phyloP scores from a whole-genome alignment of 345 rosid genomes.

The Eucalyptus dawsonii region DNA sequence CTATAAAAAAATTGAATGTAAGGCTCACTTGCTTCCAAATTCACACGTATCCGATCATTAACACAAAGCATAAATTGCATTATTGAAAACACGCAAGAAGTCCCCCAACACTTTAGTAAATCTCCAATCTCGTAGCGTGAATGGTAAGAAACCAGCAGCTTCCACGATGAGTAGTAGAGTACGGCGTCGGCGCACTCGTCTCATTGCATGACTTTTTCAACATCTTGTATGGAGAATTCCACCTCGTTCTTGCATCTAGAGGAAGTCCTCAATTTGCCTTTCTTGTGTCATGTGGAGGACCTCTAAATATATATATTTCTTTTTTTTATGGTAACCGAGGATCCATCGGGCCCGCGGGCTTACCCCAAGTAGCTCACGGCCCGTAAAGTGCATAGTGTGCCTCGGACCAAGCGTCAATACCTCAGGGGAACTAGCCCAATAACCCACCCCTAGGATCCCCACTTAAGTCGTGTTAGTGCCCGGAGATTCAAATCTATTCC shows the following conservation, averaged over 20 bases:
- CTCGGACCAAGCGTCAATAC: no score
- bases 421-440: no score
- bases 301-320: no score
- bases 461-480: no score
- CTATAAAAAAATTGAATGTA: neutral
- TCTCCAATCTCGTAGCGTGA: neutral
- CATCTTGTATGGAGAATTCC: neutral
- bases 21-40: neutral
- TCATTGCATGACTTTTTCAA: neutral
- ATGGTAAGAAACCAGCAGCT: no score
- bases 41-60: neutral
- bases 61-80: neutral
- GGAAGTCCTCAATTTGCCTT: neutral
- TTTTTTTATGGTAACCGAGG: no score
- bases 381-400: no score
- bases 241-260: neutral
- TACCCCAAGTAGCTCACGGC: no score
- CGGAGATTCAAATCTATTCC: no score
- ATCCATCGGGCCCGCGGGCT: accelerated
- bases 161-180: no score
- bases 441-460: no score
- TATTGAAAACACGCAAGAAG: neutral
- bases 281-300: neutral
- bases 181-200: neutral
- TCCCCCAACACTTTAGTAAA: neutral